A percentile compares a stretch with the other conserved stretches of the same genome.
Conservation (phyloP, 2,329 filamentous ascomycete species). For the Orbilia blumenaviensis region DNA sequence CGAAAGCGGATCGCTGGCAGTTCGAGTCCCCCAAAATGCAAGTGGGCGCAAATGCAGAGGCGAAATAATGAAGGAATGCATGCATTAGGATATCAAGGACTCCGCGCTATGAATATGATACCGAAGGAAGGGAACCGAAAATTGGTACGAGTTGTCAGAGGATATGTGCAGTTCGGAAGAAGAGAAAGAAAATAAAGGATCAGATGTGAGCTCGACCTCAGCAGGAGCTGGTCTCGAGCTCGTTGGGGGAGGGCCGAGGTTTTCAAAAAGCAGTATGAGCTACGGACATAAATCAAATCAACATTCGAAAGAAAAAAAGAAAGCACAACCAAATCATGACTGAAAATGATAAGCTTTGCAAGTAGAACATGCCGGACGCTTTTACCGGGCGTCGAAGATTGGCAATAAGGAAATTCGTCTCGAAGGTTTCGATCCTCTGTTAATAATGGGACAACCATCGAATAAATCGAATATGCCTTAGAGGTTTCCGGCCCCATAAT, state of each 20-base stretch:
- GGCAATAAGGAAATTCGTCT: neutral
- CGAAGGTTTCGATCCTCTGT: neutral
- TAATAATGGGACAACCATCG: neutral
- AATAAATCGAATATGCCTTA: neutral
- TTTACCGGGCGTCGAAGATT: too few species aligned
- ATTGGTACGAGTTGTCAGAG: neutral
- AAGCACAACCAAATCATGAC: neutral
- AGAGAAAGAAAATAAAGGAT: neutral
- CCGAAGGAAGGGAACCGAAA: constrained; percentile 14
- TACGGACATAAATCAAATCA: neutral
- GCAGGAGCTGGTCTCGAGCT: neutral
- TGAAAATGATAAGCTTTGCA: neutral
- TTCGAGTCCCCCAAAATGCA: constrained; percentile 33
- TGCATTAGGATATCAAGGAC: constrained; percentile 52
- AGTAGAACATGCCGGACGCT: neutral
- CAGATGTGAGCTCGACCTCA: too few species aligned
- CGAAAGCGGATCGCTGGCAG: constrained; percentile 35
- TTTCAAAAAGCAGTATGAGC: neutral
- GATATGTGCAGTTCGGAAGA: neutral
- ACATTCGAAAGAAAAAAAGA: neutral
- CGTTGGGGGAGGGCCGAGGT: neutral
- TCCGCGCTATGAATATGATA: constrained; percentile 53
- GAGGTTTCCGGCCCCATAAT: neutral
- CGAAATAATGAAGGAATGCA: constrained; percentile 19
- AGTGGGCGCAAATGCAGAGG: constrained; percentile 19